Evolutionary conservation across 345 rosid species (phyloP).

Genomic region (Acer negundo): DNA sequence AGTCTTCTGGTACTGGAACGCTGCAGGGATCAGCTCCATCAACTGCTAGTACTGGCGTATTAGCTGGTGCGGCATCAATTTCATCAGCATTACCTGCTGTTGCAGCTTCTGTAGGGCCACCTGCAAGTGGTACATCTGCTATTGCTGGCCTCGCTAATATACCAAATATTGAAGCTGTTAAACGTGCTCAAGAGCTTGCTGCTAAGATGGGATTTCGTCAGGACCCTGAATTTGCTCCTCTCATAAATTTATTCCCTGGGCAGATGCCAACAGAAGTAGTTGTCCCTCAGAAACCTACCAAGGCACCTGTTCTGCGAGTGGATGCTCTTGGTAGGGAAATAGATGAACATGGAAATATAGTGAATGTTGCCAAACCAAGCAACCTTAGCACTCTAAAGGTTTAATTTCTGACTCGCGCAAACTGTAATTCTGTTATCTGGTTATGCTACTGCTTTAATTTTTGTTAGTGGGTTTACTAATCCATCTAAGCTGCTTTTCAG

Average conservation of each 20-base stretch:
- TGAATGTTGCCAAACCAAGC: conserved; percentile 80
- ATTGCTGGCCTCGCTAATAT: conserved; percentile 44
- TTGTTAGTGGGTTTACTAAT: conserved; percentile 2
- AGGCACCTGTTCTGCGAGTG: conserved; percentile 84
- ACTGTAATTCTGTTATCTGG: background rate
- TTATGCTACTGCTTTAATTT: background rate
- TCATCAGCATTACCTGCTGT: conserved; percentile 25
- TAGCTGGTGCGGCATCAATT: conserved; percentile 32
- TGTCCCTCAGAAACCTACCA: conserved; percentile 76
- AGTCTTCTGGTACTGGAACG: conserved; percentile 21
- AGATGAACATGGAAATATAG: conserved; percentile 90
- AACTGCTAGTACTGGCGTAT: conserved; percentile 25
- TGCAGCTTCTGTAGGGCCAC: conserved; percentile 36
- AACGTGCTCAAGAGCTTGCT: conserved; percentile 87
- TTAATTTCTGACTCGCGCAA: conserved; percentile 15
- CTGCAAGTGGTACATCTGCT: conserved; percentile 34
- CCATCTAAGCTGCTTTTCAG: conserved; percentile 38
- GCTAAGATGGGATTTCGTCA: conserved; percentile 81
- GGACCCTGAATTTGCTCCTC: conserved; percentile 75
- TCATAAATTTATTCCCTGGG: conserved; percentile 77
- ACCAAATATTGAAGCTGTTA: conserved; percentile 79
- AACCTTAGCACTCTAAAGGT: conserved; percentile 98
- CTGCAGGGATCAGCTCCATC: conserved; percentile 32
- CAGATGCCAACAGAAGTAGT: conserved; percentile 53
- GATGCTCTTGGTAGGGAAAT: conserved; percentile 97